Evolutionary conservation across 805 yeast species (phyloP), one percentile per base, ranked within the genome.

Genomic region (Jamesozyma gamospora): DNA sequence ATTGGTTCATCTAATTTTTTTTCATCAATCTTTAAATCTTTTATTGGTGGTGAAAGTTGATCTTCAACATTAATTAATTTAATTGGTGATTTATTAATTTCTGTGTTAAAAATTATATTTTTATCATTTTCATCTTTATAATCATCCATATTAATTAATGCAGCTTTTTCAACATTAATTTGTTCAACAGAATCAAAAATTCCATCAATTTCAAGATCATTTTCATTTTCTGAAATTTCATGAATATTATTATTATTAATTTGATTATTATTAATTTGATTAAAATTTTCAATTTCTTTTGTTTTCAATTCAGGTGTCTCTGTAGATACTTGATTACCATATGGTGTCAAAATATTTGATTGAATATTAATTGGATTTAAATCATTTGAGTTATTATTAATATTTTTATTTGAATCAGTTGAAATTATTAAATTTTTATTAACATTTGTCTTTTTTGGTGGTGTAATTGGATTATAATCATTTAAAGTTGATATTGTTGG

Each of bases 311-410:
- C 17, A 7, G 34, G 50, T 44, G 35, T 41, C 36, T 30, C 45
- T 30, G 11, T 44, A 45, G 36, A 47, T 38, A 21, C 41, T 4
- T 12, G 5, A n/a, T 29, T 11, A 15, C 8, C 39, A 39, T 49
- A 41, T 7, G 61, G 61, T 8, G 62, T 58, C 14, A 60, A 46
- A 34, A 59, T 54, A 24, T 56, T 57, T 13, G 18, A 11, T 14
- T 48, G 47, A 13, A 30, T 30, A 16, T 41, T 26, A 19, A 34
- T 28, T 17, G 39, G 36, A 8, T 21, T 21, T 21, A 21, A 21
- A 8, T 21, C 8, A 13, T 39, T 42, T 9, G 28, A 24, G 14
- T n/a, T 13, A 13, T 18, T 28, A 25, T 13, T 7, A 19, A 21
- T 4, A 17, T 15, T 24, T 30, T 11, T 14, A 6, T 6, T 11